These are phyloP conservation scores for Pseudogymnoascus sp. DNA, from an alignment of 2,329 filamentous ascomycete genomes.

Conservation along the genomic window DNA sequence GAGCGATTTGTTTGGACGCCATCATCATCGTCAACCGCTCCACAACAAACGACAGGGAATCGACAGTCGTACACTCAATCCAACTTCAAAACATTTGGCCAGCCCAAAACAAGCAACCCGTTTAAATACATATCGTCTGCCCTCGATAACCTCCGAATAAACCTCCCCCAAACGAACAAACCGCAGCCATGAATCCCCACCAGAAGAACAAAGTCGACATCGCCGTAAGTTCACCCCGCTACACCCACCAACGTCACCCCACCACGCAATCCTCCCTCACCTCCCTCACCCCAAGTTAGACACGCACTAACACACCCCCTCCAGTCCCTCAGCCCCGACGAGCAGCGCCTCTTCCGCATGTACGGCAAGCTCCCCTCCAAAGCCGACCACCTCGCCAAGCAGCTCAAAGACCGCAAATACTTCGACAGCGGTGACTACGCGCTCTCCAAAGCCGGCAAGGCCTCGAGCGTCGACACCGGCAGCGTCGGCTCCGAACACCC, in stretches of 20 bases:
- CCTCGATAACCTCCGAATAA: not conserved
- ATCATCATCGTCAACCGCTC: constrained; percentile 5
- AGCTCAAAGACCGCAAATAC: constrained; percentile 98
- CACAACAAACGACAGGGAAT: constrained; percentile 6
- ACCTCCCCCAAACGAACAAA: not conserved
- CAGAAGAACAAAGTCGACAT: constrained; percentile 99
- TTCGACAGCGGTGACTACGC: constrained; percentile 96
- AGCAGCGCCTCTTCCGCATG: constrained; percentile 91
- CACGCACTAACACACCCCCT: not conserved
- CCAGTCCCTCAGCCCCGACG: constrained; percentile 85
- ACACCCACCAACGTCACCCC: constrained; percentile 9
- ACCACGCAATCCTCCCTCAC: not conserved
- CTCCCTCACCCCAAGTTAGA: not conserved
- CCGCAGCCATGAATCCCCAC: constrained; percentile 73
- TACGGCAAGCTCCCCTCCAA: constrained; percentile 97
- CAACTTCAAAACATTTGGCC: constrained; percentile 4
- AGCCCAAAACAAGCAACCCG: not conserved
- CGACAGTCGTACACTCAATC: not conserved
- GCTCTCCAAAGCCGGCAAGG: constrained; percentile 95
- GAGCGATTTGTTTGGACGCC: constrained; percentile 7
- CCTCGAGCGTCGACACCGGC: constrained; percentile 86
- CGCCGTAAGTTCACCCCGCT: constrained; percentile 57
- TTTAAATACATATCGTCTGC: not conserved
- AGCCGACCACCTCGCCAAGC: constrained; percentile 92
- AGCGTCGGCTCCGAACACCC: constrained; percentile 92